Conservation (phyloP, 1,284 basidiomycete genomes). For the Ceratobasidium papillatum region DNA sequence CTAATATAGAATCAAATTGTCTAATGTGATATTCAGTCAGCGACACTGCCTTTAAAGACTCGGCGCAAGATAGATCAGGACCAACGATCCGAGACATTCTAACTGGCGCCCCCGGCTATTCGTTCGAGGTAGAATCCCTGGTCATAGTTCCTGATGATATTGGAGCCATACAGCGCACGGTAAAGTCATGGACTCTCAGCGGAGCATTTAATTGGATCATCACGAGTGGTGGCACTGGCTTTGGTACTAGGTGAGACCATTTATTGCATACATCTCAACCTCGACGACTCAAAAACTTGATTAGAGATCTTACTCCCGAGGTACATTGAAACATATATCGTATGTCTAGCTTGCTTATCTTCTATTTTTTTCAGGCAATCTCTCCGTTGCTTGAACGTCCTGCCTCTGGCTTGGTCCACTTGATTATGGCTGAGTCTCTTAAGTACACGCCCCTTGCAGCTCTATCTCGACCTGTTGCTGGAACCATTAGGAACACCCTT, state of each 20-base stretch:
- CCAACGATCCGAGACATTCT: conserved; percentile 67
- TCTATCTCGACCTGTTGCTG: conserved; percentile 81
- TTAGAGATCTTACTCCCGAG: conserved; percentile 81
- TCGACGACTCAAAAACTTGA: background rate
- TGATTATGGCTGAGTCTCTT: conserved; percentile 73
- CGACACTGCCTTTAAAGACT: conserved; percentile 68
- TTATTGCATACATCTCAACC: background rate
- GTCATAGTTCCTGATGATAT: conserved; percentile 41
- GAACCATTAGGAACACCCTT: conserved; percentile 71
- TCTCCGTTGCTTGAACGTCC: conserved; percentile 73
- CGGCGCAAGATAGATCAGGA: conserved; percentile 68
- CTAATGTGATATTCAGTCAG: conserved; percentile 60
- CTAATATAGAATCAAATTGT: too few relatives aligned
- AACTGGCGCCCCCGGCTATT: background rate
- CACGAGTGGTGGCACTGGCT: conserved; percentile 88
- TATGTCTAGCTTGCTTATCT: background rate
- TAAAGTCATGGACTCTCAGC: conserved; percentile 20
- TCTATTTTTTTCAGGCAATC: conserved; percentile 64
- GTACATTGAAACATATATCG: conserved; percentile 53
- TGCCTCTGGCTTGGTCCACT: conserved; percentile 81
- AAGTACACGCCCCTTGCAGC: conserved; percentile 81
- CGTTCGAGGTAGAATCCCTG: conserved; percentile 7
- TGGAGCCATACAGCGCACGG: conserved; percentile 6
- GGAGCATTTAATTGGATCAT: conserved; percentile 66
- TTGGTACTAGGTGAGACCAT: conserved; percentile 59